phyloP scores from a whole-genome alignment of 306 rosid genomes.

The Gastrolobium villosum region DNA sequence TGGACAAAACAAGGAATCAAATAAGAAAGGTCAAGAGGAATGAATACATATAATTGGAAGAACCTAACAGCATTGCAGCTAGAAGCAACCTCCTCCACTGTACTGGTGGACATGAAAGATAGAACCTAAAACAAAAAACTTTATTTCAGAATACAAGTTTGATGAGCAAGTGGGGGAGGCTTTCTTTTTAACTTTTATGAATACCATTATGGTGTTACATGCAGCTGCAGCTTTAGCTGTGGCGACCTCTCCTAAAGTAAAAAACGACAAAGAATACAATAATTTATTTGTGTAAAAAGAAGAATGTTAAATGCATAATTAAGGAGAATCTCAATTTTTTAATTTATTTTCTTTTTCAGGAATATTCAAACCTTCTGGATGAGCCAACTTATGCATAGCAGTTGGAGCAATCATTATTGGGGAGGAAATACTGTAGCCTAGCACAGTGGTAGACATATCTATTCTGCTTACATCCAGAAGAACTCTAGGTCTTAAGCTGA shows the following conservation, averaged over 20 bases:
- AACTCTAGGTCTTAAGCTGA: constrained; percentile 72
- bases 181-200: background rate
- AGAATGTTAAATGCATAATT: background rate
- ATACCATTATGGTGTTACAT: constrained; percentile 76
- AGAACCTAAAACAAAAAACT: constrained; percentile 50
- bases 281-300: background rate
- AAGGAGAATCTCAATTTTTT: constrained; percentile 5
- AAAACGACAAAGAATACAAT: background rate
- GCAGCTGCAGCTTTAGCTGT: constrained; percentile 84
- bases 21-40: constrained; percentile 19
- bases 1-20: background rate
- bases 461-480: constrained; percentile 77
- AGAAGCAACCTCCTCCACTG: constrained; percentile 75
- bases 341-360: background rate
- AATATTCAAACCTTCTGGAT: constrained; percentile 63
- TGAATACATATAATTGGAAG: constrained; percentile 72
- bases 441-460: constrained; percentile 63
- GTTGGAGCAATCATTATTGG: constrained; percentile 77
- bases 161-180: background rate
- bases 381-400: constrained; percentile 64
- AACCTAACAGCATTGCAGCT: constrained; percentile 81
- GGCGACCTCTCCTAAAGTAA: constrained; percentile 70
- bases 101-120: constrained; percentile 60
- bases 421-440: constrained; percentile 63
- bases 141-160: background rate